Evolutionary conservation across 106 monocot species (phyloP).

Genomic region (Dendrobium nobile): DNA sequence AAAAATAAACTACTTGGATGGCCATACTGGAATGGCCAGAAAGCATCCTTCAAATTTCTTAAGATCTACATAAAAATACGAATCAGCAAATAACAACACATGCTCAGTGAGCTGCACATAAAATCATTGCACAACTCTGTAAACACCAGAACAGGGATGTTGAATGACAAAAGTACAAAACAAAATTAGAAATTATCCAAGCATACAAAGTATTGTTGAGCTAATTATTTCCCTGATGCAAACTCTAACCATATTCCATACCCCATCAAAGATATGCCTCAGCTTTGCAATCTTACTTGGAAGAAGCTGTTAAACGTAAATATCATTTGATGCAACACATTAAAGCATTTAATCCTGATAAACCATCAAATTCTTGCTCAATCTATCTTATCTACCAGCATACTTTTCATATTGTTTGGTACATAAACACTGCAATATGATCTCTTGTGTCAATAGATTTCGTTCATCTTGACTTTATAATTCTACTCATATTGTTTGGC

Average conservation of each 20-base stretch:
- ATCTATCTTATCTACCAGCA: background rate
- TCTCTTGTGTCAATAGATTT: background rate
- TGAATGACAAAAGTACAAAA: background rate
- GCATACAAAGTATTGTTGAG: background rate
- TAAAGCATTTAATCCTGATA: background rate
- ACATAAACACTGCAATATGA: background rate
- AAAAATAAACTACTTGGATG: constrained; percentile 46
- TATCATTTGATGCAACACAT: too few species aligned
- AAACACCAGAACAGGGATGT: background rate
- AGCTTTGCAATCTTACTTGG: background rate
- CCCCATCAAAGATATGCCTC: background rate
- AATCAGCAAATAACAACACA: background rate
- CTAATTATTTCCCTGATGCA: background rate
- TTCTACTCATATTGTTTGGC: background rate
- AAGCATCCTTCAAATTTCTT: constrained; percentile 22
- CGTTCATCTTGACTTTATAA: background rate
- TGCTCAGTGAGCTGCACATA: background rate
- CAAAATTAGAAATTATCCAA: background rate
- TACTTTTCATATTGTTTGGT: background rate
- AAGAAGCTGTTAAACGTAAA: too few species aligned
- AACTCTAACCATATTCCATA: background rate
- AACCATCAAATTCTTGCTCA: background rate
- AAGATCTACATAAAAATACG: constrained; percentile 35
- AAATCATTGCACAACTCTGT: background rate
- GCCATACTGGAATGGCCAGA: constrained; percentile 62